Evolutionary conservation across 2,329 filamentous ascomycete genomes (phyloP).

Genomic region (Fusarium neocosmosporiellum): DNA sequence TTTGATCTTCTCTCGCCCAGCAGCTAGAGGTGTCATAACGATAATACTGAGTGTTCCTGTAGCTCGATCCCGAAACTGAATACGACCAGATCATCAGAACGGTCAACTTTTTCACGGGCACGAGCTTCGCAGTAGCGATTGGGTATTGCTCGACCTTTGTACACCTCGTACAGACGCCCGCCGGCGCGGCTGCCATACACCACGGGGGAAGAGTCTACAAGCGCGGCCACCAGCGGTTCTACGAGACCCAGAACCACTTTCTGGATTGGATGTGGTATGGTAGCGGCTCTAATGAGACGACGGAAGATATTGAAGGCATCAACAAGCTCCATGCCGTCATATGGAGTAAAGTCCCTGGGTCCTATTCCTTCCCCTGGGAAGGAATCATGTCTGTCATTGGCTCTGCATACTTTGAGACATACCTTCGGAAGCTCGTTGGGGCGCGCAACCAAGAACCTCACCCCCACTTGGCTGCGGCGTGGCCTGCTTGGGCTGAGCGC

Average conservation of each 20-base stretch:
- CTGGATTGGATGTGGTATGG: neutral
- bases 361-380: neutral
- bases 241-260: neutral
- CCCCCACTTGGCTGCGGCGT: neutral
- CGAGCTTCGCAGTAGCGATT: neutral
- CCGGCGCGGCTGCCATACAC: neutral
- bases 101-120: neutral
- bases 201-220: neutral
- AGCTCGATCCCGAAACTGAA: neutral
- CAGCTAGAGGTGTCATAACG: no score
- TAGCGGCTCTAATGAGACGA: neutral
- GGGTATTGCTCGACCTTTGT: neutral
- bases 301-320: neutral
- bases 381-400: neutral
- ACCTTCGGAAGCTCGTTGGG: neutral
- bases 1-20: no score
- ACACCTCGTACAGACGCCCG: neutral
- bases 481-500: neutral
- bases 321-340: neutral
- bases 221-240: neutral
- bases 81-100: neutral
- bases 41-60: neutral
- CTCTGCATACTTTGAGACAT: neutral
- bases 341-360: neutral
- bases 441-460: neutral